Base-by-base conservation (phyloP, 2,329 filamentous ascomycete genomes). In the Colletotrichum lini region DNA sequence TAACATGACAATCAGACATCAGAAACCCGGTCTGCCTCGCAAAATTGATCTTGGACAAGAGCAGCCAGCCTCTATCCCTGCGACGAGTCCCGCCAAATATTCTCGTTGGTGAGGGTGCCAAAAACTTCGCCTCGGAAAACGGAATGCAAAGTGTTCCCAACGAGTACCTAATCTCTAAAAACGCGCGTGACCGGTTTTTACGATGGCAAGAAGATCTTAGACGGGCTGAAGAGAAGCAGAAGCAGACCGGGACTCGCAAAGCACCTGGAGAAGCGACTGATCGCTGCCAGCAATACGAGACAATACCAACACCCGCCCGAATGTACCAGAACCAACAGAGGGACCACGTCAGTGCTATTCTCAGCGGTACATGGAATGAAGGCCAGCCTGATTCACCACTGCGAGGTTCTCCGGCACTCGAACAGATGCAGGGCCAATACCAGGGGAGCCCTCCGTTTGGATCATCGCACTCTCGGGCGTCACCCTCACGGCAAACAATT, bases 1-100 rank as follows among this genome's bases (percentile, higher is more conserved):
- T 65, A 30, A 61, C 56, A 26, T 21, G 60, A 67, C 67, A 30
- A 70, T 78, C 50, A 97, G 95, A 96, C 78, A 91, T 99, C 79
- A 95, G 93, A 76, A 99, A 99, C 76, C 96, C 96, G 0, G 95
- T 99, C 47, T 93, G 91, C 9, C 86, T 98, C 8, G 96, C 96
- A 64, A 93, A 96, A 57, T 81, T 93, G 47, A 90, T 99, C 35
- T 90, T 98, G 26, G 93, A 98, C 67, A 88, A 89, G 69, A 94
- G 94, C 68, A 93, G 89, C 60, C 88, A 91, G 69, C 90, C 93
- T 1, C 83, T 98, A n/a, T 94, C 94, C 9, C 88, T 98, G 61
- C 91, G 93, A 65, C 91, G 96, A 67, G 95, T 99, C 4, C 95
- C 97, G 10, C 96, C 96, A 12, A 98, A 98, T 77, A 90, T 98